phyloP scores from a whole-genome alignment of 2,329 filamentous ascomycete genomes.

The Hypoxylon sp. region DNA sequence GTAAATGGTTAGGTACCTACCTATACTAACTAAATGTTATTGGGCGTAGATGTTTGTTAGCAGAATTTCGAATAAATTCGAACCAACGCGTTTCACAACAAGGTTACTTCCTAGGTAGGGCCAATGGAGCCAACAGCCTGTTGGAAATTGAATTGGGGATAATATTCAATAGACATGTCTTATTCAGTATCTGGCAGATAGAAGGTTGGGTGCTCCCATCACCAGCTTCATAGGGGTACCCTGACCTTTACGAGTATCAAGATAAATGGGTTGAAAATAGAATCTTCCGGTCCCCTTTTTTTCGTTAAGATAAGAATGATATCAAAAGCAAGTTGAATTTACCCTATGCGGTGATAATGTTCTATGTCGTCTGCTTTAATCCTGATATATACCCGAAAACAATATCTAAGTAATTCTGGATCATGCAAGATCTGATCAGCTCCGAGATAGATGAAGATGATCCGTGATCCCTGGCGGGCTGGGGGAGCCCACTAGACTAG shows the following conservation, averaged over 20 bases:
- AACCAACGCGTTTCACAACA: not conserved
- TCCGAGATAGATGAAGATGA: not conserved
- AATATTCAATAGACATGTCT: not conserved
- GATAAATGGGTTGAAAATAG: not conserved
- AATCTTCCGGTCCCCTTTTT: not conserved
- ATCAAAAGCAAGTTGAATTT: too few relatives aligned
- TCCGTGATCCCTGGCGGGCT: not conserved
- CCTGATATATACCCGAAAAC: too few relatives aligned
- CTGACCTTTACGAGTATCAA: not conserved
- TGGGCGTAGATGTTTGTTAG: not conserved
- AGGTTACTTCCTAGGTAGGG: too few relatives aligned
- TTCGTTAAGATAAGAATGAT: not conserved
- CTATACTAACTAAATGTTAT: too few relatives aligned
- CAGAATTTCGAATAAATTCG: not conserved
- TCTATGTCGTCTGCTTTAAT: not conserved
- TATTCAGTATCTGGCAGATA: not conserved
- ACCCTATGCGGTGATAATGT: too few relatives aligned
- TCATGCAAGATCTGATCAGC: not conserved
- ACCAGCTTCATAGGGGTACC: not conserved
- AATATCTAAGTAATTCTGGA: too few relatives aligned
- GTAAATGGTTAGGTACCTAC: too few relatives aligned
- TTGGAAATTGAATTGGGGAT: not conserved
- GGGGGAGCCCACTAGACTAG: not conserved
- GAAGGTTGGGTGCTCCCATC: not conserved
- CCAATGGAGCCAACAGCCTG: not conserved